Base-by-base conservation (phyloP, 495 filamentous ascomycete genomes). In the Articulospora tetracladia region DNA sequence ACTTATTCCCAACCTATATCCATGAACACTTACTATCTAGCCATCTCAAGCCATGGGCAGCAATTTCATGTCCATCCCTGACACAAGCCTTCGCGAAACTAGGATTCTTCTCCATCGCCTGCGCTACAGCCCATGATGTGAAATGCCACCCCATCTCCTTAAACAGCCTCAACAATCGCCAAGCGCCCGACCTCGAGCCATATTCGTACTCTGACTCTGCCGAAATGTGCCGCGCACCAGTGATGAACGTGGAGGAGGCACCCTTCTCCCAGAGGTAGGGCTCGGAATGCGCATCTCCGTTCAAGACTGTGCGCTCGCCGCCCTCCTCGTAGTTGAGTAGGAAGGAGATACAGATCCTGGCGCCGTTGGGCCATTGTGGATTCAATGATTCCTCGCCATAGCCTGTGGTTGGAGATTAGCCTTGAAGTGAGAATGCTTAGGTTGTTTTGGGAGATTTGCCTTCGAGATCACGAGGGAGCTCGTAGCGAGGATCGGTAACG, bases 321-420 rank as follows among this genome's bases (percentile, higher is more conserved):
- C 56, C 67, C 60, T 74, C 72, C 52, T 76, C 72, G 47, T 76
- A 74, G 61, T 75, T 75, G 28, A 75, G 67, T 13, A 75, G 66
- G 58, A 75, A 74, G 3, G 67, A 71, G 12, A 75, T 59, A 25
- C 66, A 66, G 15, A 74, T 74, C 56, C 73, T 74, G n/a, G 74
- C 74, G 20, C 65, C 58, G 48, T 65, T 63, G 10, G 74, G 73
- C 73, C 73, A 76, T 55, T 74, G 59, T 1, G 71, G 70, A 57
- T 76, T 36, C 23, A 69, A 59, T 1, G 65, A 63, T 22, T 71
- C 53, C 48, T 69, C 64, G 36, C 73, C 72, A 52, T 74, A 74
- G 19, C 73, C 71, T 61, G 19, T 0, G 11, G 7, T 17, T 28
- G 17, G 26, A n/a, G n/a, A n/a, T n/a, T n/a, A n/a, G 8, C 25